These are phyloP conservation scores for Cladosporium halotolerans DNA, from an alignment of 2,329 filamentous ascomycete species.

Conservation along the genomic window DNA sequence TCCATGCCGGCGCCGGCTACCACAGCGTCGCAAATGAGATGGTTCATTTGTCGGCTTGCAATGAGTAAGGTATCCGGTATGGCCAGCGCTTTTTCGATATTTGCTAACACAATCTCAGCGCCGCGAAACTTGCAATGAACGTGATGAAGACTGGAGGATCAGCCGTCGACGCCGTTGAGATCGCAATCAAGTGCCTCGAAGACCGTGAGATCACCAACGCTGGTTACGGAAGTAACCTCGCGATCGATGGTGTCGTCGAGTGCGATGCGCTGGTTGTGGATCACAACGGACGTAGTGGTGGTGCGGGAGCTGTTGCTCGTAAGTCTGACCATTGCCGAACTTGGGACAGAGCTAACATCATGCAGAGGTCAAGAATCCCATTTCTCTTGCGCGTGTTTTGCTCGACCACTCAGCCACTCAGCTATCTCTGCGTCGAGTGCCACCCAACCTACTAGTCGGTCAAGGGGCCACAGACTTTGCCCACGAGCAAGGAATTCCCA, in stretches of 20 bases:
- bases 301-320: constrained; percentile 87
- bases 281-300: constrained; percentile 83
- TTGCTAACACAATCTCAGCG: constrained; percentile 47
- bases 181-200: constrained; percentile 79
- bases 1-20: constrained; percentile 92
- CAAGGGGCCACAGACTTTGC: constrained; percentile 84
- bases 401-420: constrained; percentile 70
- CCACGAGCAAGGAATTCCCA: constrained; percentile 64
- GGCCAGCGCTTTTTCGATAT: background rate
- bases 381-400: constrained; percentile 76
- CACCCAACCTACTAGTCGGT: constrained; percentile 85
- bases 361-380: constrained; percentile 84
- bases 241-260: constrained; percentile 84
- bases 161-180: constrained; percentile 83
- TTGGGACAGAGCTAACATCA: constrained; percentile 15
- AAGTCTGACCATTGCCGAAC: constrained; percentile 35
- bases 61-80: constrained; percentile 61
- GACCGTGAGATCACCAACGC: constrained; percentile 95
- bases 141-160: constrained; percentile 71
- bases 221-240: constrained; percentile 90
- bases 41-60: constrained; percentile 78
- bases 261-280: constrained; percentile 93
- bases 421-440: constrained; percentile 79
- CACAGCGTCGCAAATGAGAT: constrained; percentile 83
- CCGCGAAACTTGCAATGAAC: constrained; percentile 75